Evolutionary conservation across 2,329 filamentous ascomycete species (phyloP).

Genomic region (Thelonectria blattea): DNA sequence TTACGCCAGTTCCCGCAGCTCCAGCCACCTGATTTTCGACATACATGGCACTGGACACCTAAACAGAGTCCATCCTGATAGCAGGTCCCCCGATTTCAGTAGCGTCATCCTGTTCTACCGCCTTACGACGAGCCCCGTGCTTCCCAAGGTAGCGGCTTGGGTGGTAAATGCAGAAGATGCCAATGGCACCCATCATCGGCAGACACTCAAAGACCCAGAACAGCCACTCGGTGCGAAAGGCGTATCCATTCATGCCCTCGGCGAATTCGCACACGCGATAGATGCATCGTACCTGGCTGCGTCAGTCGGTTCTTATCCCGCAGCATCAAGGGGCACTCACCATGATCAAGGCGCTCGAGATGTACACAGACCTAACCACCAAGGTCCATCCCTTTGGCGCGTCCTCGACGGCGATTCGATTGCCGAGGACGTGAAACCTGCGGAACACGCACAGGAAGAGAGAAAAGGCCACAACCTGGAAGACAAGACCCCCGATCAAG

Average conservation of each 20-base stretch:
- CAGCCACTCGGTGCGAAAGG: conserved; percentile 58
- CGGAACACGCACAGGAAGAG: conserved; percentile 49
- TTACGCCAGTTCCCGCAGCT: no score
- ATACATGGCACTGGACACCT: not conserved
- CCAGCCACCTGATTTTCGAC: not conserved
- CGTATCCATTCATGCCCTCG: conserved; percentile 56
- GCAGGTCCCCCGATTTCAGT: conserved; percentile 18
- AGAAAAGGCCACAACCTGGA: conserved; percentile 49
- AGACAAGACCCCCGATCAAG: conserved; percentile 49
- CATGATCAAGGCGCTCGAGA: conserved; percentile 53
- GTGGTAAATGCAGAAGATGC: conserved; percentile 56
- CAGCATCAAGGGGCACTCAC: conserved; percentile 40
- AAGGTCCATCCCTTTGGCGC: conserved; percentile 46
- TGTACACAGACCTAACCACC: conserved; percentile 50
- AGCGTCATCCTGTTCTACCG: not conserved
- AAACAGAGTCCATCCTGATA: not conserved
- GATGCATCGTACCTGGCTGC: conserved; percentile 53
- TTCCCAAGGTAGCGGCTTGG: conserved; percentile 48
- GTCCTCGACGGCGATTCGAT: conserved; percentile 25
- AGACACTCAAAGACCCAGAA: conserved; percentile 59
- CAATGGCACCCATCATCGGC: conserved; percentile 54
- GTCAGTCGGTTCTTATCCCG: not conserved
- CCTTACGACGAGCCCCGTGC: conserved; percentile 14
- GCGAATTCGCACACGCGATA: conserved; percentile 61
- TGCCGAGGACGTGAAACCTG: conserved; percentile 45